Conservation (phyloP, 1,284 basidiomycete species). For the Exobasidium cylindrosporum region DNA sequence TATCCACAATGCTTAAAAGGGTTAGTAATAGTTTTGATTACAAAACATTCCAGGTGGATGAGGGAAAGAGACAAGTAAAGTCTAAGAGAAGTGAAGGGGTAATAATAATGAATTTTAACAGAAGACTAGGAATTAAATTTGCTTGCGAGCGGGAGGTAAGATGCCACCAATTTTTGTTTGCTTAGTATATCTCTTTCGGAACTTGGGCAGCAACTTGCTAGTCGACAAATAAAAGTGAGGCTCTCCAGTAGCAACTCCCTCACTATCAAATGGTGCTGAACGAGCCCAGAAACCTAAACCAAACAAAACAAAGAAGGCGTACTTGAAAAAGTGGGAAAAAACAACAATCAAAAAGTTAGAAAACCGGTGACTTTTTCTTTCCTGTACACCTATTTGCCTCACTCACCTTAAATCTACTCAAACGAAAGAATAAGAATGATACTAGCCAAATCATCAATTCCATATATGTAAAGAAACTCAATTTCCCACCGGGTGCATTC, state of each 20-base stretch:
- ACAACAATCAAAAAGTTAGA: too few species aligned
- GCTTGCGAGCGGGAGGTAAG: not conserved
- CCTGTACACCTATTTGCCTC: too few species aligned
- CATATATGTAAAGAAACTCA: slow-evolving; percentile 68
- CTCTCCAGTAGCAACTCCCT: slow-evolving; percentile 24
- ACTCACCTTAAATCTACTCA: slow-evolving; percentile 20
- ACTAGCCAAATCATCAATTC: slow-evolving; percentile 58
- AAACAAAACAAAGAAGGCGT: slow-evolving; percentile 48
- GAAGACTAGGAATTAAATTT: not conserved
- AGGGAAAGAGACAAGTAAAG: too few species aligned
- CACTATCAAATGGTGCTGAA: slow-evolving; percentile 26
- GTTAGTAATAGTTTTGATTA: too few species aligned
- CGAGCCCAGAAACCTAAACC: slow-evolving; percentile 48
- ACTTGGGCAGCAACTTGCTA: slow-evolving; percentile 21
- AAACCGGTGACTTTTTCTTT: too few species aligned
- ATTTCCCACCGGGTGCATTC: slow-evolving; percentile 62
- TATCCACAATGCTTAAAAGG: too few species aligned
- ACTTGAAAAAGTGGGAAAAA: slow-evolving; percentile 10
- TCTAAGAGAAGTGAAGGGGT: not conserved
- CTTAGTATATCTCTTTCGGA: not conserved
- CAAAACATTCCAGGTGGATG: too few species aligned
- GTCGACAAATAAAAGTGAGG: slow-evolving; percentile 39
- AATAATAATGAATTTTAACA: not conserved
- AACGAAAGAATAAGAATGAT: slow-evolving; percentile 41
- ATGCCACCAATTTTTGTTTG: not conserved